A percentile compares a stretch with the other conserved stretches of the same genome.
Evolutionary conservation across 2,329 filamentous ascomycete genomes (phyloP).

Genomic region (Xylaria sp.): DNA sequence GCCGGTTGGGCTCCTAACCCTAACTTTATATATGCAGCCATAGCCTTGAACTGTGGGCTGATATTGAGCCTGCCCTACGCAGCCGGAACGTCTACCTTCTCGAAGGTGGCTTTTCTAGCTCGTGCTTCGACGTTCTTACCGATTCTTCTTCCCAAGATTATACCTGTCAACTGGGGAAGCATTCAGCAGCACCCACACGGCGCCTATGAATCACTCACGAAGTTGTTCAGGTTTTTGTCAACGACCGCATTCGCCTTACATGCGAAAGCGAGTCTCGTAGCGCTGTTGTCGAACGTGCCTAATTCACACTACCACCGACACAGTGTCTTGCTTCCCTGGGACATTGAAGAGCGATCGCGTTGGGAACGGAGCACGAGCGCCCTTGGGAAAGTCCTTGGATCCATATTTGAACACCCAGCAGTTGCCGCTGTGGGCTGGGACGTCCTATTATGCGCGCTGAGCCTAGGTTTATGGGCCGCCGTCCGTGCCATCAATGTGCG

Average conservation of each 20-base stretch:
- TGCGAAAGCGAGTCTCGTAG: slow-evolving; percentile 56
- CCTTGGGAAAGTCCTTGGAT: slow-evolving; percentile 59
- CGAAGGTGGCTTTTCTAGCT: slow-evolving; percentile 48
- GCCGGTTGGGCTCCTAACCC: slow-evolving; percentile 57
- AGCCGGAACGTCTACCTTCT: slow-evolving; percentile 56
- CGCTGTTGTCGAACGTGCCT: slow-evolving; percentile 60
- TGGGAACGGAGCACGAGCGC: slow-evolving; percentile 60
- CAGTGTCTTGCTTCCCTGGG: slow-evolving; percentile 59
- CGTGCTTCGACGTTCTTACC: slow-evolving; percentile 58
- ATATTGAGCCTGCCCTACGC: slow-evolving; percentile 55
- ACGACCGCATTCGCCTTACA: slow-evolving; percentile 58
- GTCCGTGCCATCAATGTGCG: slow-evolving; percentile 61
- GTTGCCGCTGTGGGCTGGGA: slow-evolving; percentile 68
- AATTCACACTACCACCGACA: slow-evolving; percentile 61
- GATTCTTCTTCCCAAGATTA: slow-evolving; percentile 58
- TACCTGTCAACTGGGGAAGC: slow-evolving; percentile 62
- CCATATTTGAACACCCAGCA: slow-evolving; percentile 66
- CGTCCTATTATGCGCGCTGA: slow-evolving; percentile 65
- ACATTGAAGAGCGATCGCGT: slow-evolving; percentile 56
- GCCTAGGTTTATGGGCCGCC: slow-evolving; percentile 68
- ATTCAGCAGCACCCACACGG: slow-evolving; percentile 55
- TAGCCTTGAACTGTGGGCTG: slow-evolving; percentile 52
- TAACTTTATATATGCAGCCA: slow-evolving; percentile 49
- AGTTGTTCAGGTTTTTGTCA: slow-evolving; percentile 61
- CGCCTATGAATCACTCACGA: slow-evolving; percentile 55